phyloP scores from a whole-genome alignment of 352 stramenopile species.

The Phytophthora europaea region DNA sequence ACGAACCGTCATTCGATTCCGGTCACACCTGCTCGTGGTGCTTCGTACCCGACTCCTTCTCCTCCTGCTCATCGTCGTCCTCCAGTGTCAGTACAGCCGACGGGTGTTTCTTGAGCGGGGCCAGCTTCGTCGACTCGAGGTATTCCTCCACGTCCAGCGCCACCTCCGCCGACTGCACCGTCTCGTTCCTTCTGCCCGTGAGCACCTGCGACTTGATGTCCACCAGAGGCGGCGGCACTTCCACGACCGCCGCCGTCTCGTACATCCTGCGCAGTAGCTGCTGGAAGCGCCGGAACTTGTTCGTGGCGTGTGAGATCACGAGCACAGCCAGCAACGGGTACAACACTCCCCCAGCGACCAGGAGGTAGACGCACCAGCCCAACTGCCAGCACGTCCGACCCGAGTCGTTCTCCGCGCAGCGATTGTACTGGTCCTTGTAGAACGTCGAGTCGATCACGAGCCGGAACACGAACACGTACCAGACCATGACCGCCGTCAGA shows the following conservation, averaged over 20 bases:
- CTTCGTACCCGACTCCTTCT: constrained; percentile 21
- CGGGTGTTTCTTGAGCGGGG: constrained; percentile 54
- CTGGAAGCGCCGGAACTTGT: constrained; percentile 75
- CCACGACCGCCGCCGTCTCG: constrained; percentile 62
- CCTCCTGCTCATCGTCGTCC: constrained; percentile 53
- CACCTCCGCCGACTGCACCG: constrained; percentile 39
- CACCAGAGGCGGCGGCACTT: constrained; percentile 48
- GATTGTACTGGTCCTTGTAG: constrained; percentile 85
- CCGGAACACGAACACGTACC: constrained; percentile 79
- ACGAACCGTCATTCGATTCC: neutral
- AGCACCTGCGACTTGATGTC: constrained; percentile 52
- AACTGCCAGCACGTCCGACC: constrained; percentile 80
- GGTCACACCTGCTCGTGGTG: constrained; percentile 6
- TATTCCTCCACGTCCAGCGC: constrained; percentile 51
- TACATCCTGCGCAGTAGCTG: constrained; percentile 52
- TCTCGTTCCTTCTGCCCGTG: constrained; percentile 37
- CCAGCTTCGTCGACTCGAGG: constrained; percentile 39
- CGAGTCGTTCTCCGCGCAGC: constrained; percentile 66
- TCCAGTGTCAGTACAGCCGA: constrained; percentile 47
- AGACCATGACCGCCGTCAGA: constrained; percentile 58
- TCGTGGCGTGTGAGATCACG: constrained; percentile 62
- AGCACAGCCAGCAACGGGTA: constrained; percentile 75
- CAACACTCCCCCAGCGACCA: constrained; percentile 58
- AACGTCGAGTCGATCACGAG: constrained; percentile 74
- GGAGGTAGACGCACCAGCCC: constrained; percentile 67